Conservation (phyloP, 75 land plant genomes). For the Selaginella tamariscina region DNA sequence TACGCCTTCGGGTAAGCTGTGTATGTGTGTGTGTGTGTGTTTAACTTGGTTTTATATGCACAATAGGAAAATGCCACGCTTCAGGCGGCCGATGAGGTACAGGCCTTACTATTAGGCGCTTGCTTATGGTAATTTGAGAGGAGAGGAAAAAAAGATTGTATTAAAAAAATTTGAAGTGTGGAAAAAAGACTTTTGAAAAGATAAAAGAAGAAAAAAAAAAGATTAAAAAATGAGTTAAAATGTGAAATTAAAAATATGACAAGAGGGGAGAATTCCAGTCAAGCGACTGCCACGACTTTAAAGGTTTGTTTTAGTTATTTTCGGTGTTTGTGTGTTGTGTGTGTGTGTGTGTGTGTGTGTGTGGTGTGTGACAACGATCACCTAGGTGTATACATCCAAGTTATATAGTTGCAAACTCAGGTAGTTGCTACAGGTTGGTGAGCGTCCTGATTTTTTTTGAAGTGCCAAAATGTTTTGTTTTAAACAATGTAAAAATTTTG, state of each 20-base stretch:
- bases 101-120: slow-evolving; percentile 1
- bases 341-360: no score
- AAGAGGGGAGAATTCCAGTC: background rate
- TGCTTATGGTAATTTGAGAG: background rate
- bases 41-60: background rate
- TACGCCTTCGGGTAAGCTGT: background rate
- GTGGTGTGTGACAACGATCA: no score
- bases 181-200: background rate
- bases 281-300: no score
- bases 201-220: background rate
- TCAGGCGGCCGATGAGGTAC: slow-evolving; percentile 1
- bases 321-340: no score
- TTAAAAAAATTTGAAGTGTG: background rate
- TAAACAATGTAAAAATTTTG: no score
- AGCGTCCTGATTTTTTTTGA: no score
- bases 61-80: background rate
- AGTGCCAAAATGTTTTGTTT: no score
- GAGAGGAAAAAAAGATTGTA: background rate
- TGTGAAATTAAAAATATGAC: background rate
- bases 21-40: background rate
- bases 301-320: no score
- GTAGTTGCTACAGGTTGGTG: no score
- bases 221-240: background rate
- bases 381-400: no score
- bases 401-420: no score